These are phyloP conservation scores for Dactylonectria macrodidyma DNA, from an alignment of 2,329 filamentous ascomycete genomes.

Conservation along the genomic window DNA sequence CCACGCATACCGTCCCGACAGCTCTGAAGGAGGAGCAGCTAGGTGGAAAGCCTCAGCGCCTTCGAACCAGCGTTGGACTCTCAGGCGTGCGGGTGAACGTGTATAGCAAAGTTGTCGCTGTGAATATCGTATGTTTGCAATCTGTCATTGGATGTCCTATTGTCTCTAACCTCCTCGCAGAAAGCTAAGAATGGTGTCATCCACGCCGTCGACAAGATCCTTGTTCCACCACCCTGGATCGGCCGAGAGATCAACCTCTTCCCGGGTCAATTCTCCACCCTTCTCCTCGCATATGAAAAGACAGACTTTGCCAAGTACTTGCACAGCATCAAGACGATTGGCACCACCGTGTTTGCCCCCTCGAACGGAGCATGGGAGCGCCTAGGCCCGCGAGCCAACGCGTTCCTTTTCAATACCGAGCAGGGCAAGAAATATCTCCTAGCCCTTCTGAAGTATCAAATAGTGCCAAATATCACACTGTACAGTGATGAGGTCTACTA, in stretches of 20 bases:
- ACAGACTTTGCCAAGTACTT: constrained; percentile 78
- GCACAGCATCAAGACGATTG: constrained; percentile 67
- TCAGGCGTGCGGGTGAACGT: constrained; percentile 82
- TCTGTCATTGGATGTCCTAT: accelerated
- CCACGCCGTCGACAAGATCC: constrained; percentile 81
- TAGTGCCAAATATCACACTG: constrained; percentile 80
- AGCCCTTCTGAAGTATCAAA: constrained; percentile 84
- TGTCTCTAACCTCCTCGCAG: constrained; percentile 52
- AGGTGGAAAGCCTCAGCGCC: constrained; percentile 78
- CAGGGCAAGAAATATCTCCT: constrained; percentile 82
- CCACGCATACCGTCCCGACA: constrained; percentile 82
- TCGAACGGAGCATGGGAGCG: constrained; percentile 84
- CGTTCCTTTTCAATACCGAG: constrained; percentile 86
- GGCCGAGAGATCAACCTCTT: constrained; percentile 72
- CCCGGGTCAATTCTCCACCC: constrained; percentile 83
- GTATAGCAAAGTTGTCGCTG: constrained; percentile 77
- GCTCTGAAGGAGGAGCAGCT: constrained; percentile 71
- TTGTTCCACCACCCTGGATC: constrained; percentile 81
- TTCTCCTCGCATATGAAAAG: constrained; percentile 81
- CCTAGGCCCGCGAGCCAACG: constrained; percentile 81
- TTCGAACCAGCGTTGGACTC: constrained; percentile 76
- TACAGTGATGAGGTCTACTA: constrained; percentile 88
- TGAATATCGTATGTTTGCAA: constrained; percentile 74
- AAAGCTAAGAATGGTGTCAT: constrained; percentile 84
- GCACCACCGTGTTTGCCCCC: constrained; percentile 86